These are phyloP conservation scores for Podaxis sp. DNA, from an alignment of 768 basidiomycete species.

Conservation along the genomic window DNA sequence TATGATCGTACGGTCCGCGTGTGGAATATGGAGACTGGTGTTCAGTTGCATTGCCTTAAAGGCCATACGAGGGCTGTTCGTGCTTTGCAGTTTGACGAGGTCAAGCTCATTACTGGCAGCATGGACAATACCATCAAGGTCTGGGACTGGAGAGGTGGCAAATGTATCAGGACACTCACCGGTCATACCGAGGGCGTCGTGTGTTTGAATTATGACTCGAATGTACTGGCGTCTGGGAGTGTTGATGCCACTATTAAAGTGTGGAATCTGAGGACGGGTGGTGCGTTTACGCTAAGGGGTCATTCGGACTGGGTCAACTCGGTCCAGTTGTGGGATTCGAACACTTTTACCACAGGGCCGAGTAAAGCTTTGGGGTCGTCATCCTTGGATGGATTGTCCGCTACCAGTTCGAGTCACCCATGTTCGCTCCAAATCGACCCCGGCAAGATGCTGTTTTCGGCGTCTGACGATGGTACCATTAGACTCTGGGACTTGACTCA, in stretches of 20 bases:
- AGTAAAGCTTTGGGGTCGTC: conserved; percentile 30
- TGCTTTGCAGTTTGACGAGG: conserved; percentile 93
- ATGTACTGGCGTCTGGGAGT: conserved; percentile 89
- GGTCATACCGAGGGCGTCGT: conserved; percentile 93
- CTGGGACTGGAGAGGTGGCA: conserved; percentile 93
- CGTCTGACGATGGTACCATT: conserved; percentile 92
- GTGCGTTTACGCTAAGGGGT: conserved; percentile 89
- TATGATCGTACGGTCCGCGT: conserved; percentile 94
- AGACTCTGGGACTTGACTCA: conserved; percentile 89
- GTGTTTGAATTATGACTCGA: conserved; percentile 87
- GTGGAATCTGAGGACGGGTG: conserved; percentile 90
- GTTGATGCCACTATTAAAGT: conserved; percentile 95
- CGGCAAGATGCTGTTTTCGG: conserved; percentile 96
- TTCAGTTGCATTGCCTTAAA: conserved; percentile 75
- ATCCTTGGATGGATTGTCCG: conserved; percentile 35
- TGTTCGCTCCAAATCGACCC: conserved; percentile 58
- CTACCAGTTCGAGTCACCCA: conserved; percentile 25
- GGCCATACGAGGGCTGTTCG: conserved; percentile 94
- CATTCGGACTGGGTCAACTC: conserved; percentile 97
- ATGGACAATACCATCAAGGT: conserved; percentile 96
- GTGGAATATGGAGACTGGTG: conserved; percentile 95
- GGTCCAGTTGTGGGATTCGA: conserved; percentile 88
- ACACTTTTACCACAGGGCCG: conserved; percentile 26
- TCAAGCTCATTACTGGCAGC: conserved; percentile 91
- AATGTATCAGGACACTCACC: conserved; percentile 82